Evolutionary conservation across 495 filamentous ascomycete species (phyloP).

Genomic region (Penicillium coffeae): DNA sequence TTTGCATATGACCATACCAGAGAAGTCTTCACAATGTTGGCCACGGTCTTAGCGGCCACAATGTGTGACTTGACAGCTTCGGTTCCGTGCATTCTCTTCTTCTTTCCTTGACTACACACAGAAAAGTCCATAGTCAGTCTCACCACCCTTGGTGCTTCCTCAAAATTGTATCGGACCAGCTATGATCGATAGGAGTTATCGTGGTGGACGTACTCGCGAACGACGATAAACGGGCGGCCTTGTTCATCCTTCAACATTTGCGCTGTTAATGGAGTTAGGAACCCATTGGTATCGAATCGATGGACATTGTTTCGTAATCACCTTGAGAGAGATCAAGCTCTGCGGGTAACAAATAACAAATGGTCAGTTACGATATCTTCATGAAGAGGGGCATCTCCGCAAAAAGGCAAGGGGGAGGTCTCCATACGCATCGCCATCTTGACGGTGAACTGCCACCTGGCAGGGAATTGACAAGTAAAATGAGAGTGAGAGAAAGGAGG

Average conservation of each 20-base stretch:
- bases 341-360: slow-evolving; percentile 22
- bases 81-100: slow-evolving; percentile 93
- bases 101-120: slow-evolving; percentile 80
- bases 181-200: slow-evolving; percentile 7
- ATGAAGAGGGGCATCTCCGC: slow-evolving; percentile 36
- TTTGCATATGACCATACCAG: slow-evolving; percentile 45
- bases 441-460: slow-evolving; percentile 37
- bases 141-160: neutral
- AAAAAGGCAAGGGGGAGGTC: neutral
- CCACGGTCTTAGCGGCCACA: slow-evolving; percentile 89
- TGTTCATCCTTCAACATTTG: slow-evolving; percentile 87
- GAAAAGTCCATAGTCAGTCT: slow-evolving; percentile 18
- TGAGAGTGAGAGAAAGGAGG: slow-evolving; percentile 8
- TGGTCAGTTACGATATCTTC: slow-evolving; percentile 27
- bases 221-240: slow-evolving; percentile 95
- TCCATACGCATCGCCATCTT: slow-evolving; percentile 63
- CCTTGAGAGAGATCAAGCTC: slow-evolving; percentile 76
- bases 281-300: neutral
- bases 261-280: slow-evolving; percentile 47
- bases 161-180: slow-evolving; percentile 1
- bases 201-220: slow-evolving; percentile 78
- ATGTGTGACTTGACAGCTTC: slow-evolving; percentile 98
- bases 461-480: slow-evolving; percentile 18
- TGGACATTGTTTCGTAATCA: slow-evolving; percentile 21
- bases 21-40: slow-evolving; percentile 96